Conservation (phyloP, 768 basidiomycete genomes). For the Steccherinum ochraceum region DNA sequence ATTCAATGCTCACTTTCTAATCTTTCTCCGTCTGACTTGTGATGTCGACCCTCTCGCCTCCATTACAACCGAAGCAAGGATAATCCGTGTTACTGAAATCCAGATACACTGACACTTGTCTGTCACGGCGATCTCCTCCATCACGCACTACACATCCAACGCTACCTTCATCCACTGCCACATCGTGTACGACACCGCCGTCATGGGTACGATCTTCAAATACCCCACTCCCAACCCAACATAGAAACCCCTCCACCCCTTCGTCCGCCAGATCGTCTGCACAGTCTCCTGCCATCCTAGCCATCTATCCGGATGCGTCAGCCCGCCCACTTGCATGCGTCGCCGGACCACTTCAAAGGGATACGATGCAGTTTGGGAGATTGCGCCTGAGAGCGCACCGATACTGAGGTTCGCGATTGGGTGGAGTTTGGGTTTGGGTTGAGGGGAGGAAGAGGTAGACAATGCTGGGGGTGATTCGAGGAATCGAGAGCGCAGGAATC, state of each 20-base stretch:
- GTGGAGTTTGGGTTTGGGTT: slow-evolving; percentile 21
- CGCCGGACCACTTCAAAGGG: slow-evolving; percentile 91
- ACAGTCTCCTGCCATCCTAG: slow-evolving; percentile 77
- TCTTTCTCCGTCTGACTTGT: no score
- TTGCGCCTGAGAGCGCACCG: slow-evolving; percentile 80
- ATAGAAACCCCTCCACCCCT: slow-evolving; percentile 87
- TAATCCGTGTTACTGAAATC: no score
- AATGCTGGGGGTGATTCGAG: slow-evolving; percentile 37
- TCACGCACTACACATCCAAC: slow-evolving; percentile 17
- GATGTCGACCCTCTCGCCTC: no score
- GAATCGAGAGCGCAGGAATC: slow-evolving; percentile 58
- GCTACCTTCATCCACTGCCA: slow-evolving; percentile 78
- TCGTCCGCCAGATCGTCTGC: slow-evolving; percentile 51
- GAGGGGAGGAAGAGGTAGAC: slow-evolving; percentile 24
- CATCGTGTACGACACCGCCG: slow-evolving; percentile 84
- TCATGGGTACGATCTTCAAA: slow-evolving; percentile 94
- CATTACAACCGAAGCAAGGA: no score
- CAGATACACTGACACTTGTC: no score
- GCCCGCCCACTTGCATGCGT: slow-evolving; percentile 92
- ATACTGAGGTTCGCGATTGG: slow-evolving; percentile 67
- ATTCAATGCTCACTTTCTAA: no score
- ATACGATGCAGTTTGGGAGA: slow-evolving; percentile 87
- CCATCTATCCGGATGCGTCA: slow-evolving; percentile 71
- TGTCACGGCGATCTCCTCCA: no score
- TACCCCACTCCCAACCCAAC: slow-evolving; percentile 90